Conservation (phyloP, 2,329 filamentous ascomycete species). For the Talaromyces sp. region DNA sequence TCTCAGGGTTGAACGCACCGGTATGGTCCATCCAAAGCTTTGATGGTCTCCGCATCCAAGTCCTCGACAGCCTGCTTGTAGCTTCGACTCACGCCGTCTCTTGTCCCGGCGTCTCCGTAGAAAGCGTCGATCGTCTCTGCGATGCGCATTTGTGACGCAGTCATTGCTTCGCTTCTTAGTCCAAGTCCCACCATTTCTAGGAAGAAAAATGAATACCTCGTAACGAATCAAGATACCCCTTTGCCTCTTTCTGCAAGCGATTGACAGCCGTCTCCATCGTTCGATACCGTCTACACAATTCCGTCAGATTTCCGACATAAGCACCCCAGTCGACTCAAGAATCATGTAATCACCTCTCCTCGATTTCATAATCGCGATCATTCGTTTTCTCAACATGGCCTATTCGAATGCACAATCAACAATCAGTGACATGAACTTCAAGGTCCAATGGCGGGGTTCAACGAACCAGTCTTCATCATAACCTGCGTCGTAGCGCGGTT, state of each 20-base stretch:
- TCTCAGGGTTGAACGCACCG: constrained; percentile 48
- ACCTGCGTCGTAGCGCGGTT: constrained; percentile 98
- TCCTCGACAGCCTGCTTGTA: constrained; percentile 99
- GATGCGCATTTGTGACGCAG: constrained; percentile 97
- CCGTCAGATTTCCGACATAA: constrained; percentile 15
- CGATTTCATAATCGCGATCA: constrained; percentile 97
- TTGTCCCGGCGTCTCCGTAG: constrained; percentile 92
- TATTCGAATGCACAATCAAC: not conserved
- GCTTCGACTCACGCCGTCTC: constrained; percentile 89
- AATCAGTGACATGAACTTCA: not conserved
- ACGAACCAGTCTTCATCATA: constrained; percentile 95
- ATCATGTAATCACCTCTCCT: constrained; percentile 64
- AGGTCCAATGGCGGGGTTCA: not conserved
- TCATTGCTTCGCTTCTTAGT: constrained; percentile 68
- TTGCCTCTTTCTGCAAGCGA: constrained; percentile 93
- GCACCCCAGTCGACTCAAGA: not conserved
- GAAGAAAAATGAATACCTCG: constrained; percentile 58
- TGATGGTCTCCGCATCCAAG: constrained; percentile 96
- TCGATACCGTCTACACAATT: constrained; percentile 71
- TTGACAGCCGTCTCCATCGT: constrained; percentile 95
- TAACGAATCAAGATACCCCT: constrained; percentile 93
- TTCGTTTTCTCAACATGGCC: constrained; percentile 98
- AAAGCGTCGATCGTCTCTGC: constrained; percentile 99
- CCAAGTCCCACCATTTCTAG: not conserved
- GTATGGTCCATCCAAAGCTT: constrained; percentile 94